Conservation (phyloP, 2,329 filamentous ascomycete genomes). For the Ophiostoma himal-ulmi region DNA sequence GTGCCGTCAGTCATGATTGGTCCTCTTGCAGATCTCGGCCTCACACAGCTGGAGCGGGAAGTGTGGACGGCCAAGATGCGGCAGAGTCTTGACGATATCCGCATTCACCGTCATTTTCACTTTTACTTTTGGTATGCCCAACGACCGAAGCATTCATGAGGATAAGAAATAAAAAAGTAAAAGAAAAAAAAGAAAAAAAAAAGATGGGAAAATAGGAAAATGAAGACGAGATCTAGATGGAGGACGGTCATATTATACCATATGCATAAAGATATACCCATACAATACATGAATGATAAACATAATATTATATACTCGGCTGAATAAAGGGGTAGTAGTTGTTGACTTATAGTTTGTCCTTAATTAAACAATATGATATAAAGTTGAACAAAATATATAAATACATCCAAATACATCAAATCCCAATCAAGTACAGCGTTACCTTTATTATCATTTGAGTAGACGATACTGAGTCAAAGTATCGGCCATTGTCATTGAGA, state of each 20-base stretch:
- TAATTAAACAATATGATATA: too few species aligned
- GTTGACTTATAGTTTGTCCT: too few species aligned
- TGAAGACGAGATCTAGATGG: neutral
- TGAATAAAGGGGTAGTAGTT: too few species aligned
- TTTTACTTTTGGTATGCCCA: slow-evolving; percentile 39
- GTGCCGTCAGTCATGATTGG: slow-evolving; percentile 36
- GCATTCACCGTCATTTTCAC: slow-evolving; percentile 38
- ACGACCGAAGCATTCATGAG: slow-evolving; percentile 29
- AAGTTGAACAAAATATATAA: too few species aligned
- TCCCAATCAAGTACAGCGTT: too few species aligned
- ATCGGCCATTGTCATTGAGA: too few species aligned
- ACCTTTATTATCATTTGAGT: too few species aligned
- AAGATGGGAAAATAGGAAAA: neutral
- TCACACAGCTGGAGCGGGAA: slow-evolving; percentile 32
- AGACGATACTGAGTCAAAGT: too few species aligned
- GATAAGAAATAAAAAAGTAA: neutral
- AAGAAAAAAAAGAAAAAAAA: neutral
- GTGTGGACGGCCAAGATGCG: slow-evolving; percentile 30
- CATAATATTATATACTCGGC: neutral
- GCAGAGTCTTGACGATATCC: slow-evolving; percentile 34
- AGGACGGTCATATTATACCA: neutral
- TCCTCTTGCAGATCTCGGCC: slow-evolving; percentile 37
- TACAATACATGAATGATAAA: neutral
- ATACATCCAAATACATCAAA: too few species aligned
- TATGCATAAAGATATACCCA: slow-evolving; percentile 6